A percentile compares a stretch with the other conserved stretches of the same genome.
These are phyloP conservation scores for Helotiales sp. DNA, from an alignment of 2,329 filamentous ascomycete genomes.

Conservation along the genomic window DNA sequence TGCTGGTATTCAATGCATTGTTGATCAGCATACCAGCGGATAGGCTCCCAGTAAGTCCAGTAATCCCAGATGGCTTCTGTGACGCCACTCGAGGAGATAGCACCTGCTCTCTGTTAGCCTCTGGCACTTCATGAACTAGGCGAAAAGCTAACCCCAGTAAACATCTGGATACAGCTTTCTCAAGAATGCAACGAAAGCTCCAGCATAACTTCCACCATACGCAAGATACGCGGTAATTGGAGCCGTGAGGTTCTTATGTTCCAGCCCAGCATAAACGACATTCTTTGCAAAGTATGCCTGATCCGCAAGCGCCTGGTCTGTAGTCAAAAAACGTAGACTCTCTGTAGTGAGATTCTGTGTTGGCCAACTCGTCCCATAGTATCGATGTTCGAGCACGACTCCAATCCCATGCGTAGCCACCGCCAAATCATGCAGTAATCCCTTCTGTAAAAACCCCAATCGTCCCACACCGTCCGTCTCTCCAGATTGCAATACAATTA, in stretches of 20 bases:
- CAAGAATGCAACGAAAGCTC: conserved; percentile 77
- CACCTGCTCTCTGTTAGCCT: conserved; percentile 43
- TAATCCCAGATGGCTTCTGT: conserved; percentile 79
- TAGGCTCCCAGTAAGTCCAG: conserved; percentile 67
- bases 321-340: conserved; percentile 80
- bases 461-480: conserved; percentile 69
- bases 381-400: conserved; percentile 84
- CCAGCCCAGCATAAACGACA: conserved; percentile 71
- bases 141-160: conserved; percentile 64
- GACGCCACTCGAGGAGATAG: conserved; percentile 81
- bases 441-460: conserved; percentile 75
- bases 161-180: conserved; percentile 77
- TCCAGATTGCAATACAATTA: conserved; percentile 77
- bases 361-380: conserved; percentile 81
- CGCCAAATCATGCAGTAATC: conserved; percentile 73
- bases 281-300: conserved; percentile 80
- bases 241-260: conserved; percentile 69
- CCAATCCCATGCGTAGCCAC: conserved; percentile 75
- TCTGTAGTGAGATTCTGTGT: conserved; percentile 67
- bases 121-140: background rate
- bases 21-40: conserved; percentile 59
- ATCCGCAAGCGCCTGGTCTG: conserved; percentile 82
- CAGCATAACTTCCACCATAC: conserved; percentile 86
- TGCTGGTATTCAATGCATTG: conserved; percentile 70
- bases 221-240: conserved; percentile 72